Base-by-base conservation (phyloP, 1,139 yeast species). In the Schwanniomyces etchellsii region DNA sequence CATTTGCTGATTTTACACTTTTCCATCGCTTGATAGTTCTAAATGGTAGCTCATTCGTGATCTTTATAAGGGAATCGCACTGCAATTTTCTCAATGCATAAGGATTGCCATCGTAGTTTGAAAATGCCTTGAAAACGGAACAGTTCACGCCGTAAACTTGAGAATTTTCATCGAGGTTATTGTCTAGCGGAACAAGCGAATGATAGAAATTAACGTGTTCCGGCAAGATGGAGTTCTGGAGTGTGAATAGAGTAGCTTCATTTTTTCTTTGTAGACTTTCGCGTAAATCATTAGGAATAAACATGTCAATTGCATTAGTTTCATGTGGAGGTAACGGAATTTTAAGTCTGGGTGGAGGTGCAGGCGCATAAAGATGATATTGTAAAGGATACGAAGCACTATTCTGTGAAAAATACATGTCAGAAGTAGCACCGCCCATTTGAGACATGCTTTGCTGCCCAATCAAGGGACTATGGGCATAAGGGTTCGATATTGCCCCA, bases 291-390 rank as follows among this genome's bases (percentile, higher is more conserved):
- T 76, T 76, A 3, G 88, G 76, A 12, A 89, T 73, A 51, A 88
- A 89, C 52, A 89, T 67, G 38, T 71, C 74, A 36, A 74, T 74
- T 4, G 81, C 74, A 25, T 74, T 75, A 29, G 86, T 71, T 55
- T 86, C 89, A 50, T 86, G 77, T 2, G 83, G 74, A 26, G 74
- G 70, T 38, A 81, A 58, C 4, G 80, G 78, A 6, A 74, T 56
- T 13, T 70, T 64, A 35, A 77, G 56, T 40, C 83, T 76, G 16
- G 89, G 89, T 4, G 94, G 93, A 3, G 95, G 85, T 13, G 76
- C 74, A 2, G 97, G 96, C 0, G 96, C 94, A 55, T 89, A 89
- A 29, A 88, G 58, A 55, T 89, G 96, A 49, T 85, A 84, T 47
- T 88, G 91, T 29, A 86, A 61, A 2, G 95, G 91, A 43, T 66